These are phyloP conservation scores for Inosperma sp. DNA, from an alignment of 768 basidiomycete species.

Conservation along the genomic window DNA sequence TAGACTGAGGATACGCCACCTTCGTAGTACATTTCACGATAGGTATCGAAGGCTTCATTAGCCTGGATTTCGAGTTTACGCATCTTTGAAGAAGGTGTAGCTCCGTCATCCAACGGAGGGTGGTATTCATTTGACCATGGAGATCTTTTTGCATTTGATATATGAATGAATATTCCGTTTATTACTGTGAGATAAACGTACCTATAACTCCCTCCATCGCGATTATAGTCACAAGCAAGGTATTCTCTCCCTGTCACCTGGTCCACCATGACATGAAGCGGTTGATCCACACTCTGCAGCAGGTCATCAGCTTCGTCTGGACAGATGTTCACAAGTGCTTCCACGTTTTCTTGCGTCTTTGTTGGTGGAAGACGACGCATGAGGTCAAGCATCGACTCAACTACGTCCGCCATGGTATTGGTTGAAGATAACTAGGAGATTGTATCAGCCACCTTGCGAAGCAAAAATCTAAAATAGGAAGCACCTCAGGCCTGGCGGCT, in stretches of 20 bases:
- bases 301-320: slow-evolving; percentile 96
- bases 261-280: slow-evolving; percentile 78
- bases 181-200: too few relatives aligned
- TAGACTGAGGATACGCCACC: slow-evolving; percentile 97
- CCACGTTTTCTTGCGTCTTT: slow-evolving; percentile 81
- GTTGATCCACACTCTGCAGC: slow-evolving; percentile 91
- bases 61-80: slow-evolving; percentile 89
- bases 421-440: neutral
- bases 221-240: slow-evolving; percentile 90
- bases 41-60: slow-evolving; percentile 96
- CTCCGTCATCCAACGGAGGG: slow-evolving; percentile 85
- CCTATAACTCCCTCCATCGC: slow-evolving; percentile 90
- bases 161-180: too few relatives aligned
- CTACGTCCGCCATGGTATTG: slow-evolving; percentile 47
- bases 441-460: neutral
- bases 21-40: slow-evolving; percentile 98
- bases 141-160: too few relatives aligned
- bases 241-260: slow-evolving; percentile 80
- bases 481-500: too few relatives aligned
- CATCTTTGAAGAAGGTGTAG: slow-evolving; percentile 76
- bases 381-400: slow-evolving; percentile 93
- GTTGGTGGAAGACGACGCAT: slow-evolving; percentile 95
- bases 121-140: slow-evolving; percentile 99
- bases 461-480: too few relatives aligned
- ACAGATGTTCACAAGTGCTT: slow-evolving; percentile 71